Conservation (phyloP, 1,139 yeast genomes). For the Hyphopichia pseudoburtonii region DNA sequence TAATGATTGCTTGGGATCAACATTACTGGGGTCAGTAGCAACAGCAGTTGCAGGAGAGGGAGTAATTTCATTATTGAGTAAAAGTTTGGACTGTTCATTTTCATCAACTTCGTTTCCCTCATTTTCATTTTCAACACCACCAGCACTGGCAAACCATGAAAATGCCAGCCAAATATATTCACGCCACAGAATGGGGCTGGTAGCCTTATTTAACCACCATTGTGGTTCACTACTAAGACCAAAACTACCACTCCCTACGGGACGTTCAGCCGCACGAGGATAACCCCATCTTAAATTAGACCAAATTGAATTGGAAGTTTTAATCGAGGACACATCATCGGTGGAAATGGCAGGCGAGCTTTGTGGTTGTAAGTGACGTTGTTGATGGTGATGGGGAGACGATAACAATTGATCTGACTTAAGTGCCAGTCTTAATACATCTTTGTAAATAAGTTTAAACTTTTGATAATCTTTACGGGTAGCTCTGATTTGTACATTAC, state of each 20-base stretch:
- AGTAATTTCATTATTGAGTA: constrained; percentile 2
- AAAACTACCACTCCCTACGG: constrained; percentile 13
- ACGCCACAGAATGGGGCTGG: constrained; percentile 60
- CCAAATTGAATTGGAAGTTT: constrained; percentile 18
- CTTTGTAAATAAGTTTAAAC: constrained; percentile 34
- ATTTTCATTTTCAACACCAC: constrained; percentile 48
- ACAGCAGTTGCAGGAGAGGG: constrained; percentile 3
- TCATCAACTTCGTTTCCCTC: no score
- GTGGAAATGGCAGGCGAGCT: constrained; percentile 15
- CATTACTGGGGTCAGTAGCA: constrained; percentile 4
- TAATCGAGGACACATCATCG: constrained; percentile 25
- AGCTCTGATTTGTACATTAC: constrained; percentile 20
- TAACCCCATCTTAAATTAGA: constrained; percentile 12
- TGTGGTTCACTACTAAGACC: constrained; percentile 23
- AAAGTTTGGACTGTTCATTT: not conserved
- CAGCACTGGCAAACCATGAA: constrained; percentile 87
- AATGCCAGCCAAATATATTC: constrained; percentile 72
- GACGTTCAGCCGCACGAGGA: constrained; percentile 17
- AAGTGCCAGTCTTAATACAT: no score
- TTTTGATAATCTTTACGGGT: constrained; percentile 39
- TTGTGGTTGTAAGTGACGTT: no score
- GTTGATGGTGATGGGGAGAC: no score
- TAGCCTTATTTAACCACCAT: constrained; percentile 47
- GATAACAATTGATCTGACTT: no score
- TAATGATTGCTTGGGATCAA: constrained; percentile 8